phyloP scores from a whole-genome alignment of 1,284 basidiomycete genomes.

The Athelia sp. region DNA sequence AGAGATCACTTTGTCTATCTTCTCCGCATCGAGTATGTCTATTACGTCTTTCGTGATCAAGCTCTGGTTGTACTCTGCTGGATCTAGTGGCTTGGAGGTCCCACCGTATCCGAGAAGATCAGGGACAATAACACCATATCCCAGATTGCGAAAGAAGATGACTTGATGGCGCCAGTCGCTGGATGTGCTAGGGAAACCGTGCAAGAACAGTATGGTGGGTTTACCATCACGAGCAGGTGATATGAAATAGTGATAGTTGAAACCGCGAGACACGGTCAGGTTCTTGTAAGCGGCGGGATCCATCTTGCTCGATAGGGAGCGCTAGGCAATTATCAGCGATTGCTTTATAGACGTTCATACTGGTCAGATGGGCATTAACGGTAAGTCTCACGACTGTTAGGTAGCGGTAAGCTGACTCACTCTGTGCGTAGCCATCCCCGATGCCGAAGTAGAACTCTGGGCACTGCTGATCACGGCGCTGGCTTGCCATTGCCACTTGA shows the following conservation, averaged over 20 bases:
- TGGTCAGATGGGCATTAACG: no score
- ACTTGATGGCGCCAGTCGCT: slow-evolving; percentile 25
- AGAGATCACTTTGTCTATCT: slow-evolving; percentile 16
- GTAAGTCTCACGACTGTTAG: no score
- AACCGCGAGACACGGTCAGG: slow-evolving; percentile 12
- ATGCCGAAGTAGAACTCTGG: no score
- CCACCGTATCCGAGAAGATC: slow-evolving; percentile 20
- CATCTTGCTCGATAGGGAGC: no score
- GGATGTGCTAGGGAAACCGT: slow-evolving; percentile 24
- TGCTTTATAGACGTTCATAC: no score
- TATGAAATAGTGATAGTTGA: slow-evolving; percentile 29
- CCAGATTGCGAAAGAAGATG: slow-evolving; percentile 14
- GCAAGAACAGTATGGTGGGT: slow-evolving; percentile 21
- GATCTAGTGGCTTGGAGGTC: slow-evolving; percentile 13
- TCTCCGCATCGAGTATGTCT: slow-evolving; percentile 22
- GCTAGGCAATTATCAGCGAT: no score
- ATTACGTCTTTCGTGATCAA: slow-evolving; percentile 14
- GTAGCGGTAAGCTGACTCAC: no score
- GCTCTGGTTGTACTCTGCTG: slow-evolving; percentile 6
- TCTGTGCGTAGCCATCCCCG: no score
- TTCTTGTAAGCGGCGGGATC: not conserved
- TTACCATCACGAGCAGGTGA: slow-evolving; percentile 11
- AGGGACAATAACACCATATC: slow-evolving; percentile 15
- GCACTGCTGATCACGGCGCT: no score
- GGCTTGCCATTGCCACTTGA: no score